phyloP scores from a whole-genome alignment of 352 stramenopile species.

The Saprolegnia parasitica region DNA sequence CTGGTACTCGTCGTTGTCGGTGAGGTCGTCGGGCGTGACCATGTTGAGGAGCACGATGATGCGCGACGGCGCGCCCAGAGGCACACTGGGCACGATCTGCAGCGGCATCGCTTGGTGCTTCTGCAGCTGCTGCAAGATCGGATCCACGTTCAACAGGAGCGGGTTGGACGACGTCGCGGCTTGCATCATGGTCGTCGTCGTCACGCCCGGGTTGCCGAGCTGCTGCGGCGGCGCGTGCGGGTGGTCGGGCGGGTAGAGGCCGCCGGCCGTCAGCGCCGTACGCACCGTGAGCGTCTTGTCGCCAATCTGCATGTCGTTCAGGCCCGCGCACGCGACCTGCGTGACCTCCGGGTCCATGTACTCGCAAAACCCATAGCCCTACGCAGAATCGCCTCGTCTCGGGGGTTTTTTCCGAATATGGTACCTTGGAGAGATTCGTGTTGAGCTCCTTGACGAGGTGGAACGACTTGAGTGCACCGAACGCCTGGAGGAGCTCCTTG shows the following conservation, averaged over 20 bases:
- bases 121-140: slow-evolving; percentile 3
- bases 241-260: slow-evolving; percentile 15
- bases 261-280: slow-evolving; percentile 69
- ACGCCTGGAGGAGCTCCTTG: slow-evolving; percentile 92
- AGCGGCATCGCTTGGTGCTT: slow-evolving; percentile 55
- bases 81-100: slow-evolving; percentile 46
- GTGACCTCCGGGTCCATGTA: slow-evolving; percentile 91
- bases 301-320: slow-evolving; percentile 94
- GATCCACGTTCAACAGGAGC: background rate
- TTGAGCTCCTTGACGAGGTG: slow-evolving; percentile 94
- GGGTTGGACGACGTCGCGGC: slow-evolving; percentile 38
- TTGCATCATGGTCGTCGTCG: slow-evolving; percentile 43
- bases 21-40: slow-evolving; percentile 94
- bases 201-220: background rate
- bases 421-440: slow-evolving; percentile 83
- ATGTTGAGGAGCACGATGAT: slow-evolving; percentile 97
- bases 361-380: slow-evolving; percentile 97
- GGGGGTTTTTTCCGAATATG: no score
- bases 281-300: slow-evolving; percentile 90
- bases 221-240: background rate
- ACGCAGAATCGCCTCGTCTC: background rate
- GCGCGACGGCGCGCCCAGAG: slow-evolving; percentile 56
- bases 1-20: slow-evolving; percentile 92
- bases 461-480: slow-evolving; percentile 93
- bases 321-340: slow-evolving; percentile 86